Percentiles rank a stretch among this genome's conserved stretches.
Conservation (phyloP, 805 yeast genomes). For the Kodamaea nitidulidarum region DNA sequence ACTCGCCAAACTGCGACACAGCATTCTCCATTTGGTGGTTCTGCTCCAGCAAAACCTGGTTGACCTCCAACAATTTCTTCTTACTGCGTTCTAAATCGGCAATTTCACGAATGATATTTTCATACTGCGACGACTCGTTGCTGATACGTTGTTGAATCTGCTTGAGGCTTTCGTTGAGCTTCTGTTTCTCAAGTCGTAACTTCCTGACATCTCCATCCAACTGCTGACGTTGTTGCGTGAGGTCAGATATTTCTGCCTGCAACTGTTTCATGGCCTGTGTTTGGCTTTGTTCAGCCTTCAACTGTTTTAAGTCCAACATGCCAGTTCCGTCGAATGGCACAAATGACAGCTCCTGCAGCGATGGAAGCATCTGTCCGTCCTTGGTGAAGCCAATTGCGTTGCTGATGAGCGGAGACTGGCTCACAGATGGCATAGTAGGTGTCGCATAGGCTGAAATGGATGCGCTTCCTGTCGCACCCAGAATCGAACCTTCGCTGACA, state of each 20-base stretch:
- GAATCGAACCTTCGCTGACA: conserved; percentile 37
- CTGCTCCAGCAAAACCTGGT: conserved; percentile 21
- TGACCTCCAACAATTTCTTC: conserved; percentile 34
- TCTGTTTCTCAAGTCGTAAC: conserved; percentile 25
- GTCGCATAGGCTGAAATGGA: conserved; percentile 36
- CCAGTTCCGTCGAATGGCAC: conserved; percentile 5
- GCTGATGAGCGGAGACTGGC: conserved; percentile 4
- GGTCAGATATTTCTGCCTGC: conserved; percentile 1
- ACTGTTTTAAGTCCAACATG: conserved; percentile 3
- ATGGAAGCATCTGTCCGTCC: conserved; percentile 6
- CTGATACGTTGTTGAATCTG: conserved; percentile 39
- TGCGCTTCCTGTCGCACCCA: conserved; percentile 7
- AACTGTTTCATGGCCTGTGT: conserved; percentile 1
- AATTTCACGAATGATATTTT: conserved; percentile 46
- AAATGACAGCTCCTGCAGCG: background rate
- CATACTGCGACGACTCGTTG: conserved; percentile 40
- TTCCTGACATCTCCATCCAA: conserved; percentile 12
- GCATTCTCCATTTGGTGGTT: conserved; percentile 15
- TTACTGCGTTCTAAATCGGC: conserved; percentile 47
- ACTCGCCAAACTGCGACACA: conserved; percentile 1
- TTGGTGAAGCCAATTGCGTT: conserved; percentile 5
- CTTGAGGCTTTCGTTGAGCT: conserved; percentile 33
- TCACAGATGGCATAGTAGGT: conserved; percentile 38
- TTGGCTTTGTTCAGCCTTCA: conserved; percentile 1
- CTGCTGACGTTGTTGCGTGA: background rate